Percentiles rank a stretch among this genome's conserved stretches.
Evolutionary conservation across 2,329 filamentous ascomycete species (phyloP).

Genomic region (Fusarium sp.): DNA sequence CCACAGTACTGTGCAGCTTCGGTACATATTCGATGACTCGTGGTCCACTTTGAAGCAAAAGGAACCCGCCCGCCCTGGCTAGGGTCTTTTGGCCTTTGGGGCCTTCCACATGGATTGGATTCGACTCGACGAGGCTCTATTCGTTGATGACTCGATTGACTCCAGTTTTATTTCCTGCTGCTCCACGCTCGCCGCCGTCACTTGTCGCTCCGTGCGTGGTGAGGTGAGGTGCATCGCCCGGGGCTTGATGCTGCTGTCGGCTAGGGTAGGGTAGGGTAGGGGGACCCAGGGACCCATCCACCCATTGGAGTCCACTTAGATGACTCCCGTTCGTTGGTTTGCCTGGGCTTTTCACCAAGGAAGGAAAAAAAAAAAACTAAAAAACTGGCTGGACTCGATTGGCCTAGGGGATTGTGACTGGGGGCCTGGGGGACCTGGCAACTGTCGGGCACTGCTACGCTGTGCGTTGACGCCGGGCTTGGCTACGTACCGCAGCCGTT

Average conservation of each 20-base stretch:
- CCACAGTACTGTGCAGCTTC: not conserved
- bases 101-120: conserved; percentile 7
- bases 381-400: conserved; percentile 19
- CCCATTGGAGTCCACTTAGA: conserved; percentile 14
- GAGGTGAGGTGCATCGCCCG: conserved; percentile 40
- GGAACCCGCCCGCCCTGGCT: conserved; percentile 9
- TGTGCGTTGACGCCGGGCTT: conserved; percentile 22
- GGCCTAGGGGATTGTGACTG: conserved; percentile 1
- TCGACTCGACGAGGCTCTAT: conserved; percentile 16
- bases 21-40: not conserved
- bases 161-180: conserved; percentile 25
- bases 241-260: conserved; percentile 8
- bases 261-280: conserved; percentile 3
- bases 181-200: conserved; percentile 41
- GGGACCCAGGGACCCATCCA: conserved; percentile 15
- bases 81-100: not conserved
- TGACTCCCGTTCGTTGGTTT: conserved; percentile 20
- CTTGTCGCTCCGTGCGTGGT: conserved; percentile 33
- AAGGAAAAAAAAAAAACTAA: conserved; percentile 1
- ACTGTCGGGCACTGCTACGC: conserved; percentile 36
- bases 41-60: conserved; percentile 2
- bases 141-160: conserved; percentile 22
- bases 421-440: conserved; percentile 23
- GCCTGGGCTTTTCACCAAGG: not conserved
- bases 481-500: conserved; percentile 30